phyloP scores from a whole-genome alignment of 139 green algal genomes.

The Chlamydomonas incerta region DNA sequence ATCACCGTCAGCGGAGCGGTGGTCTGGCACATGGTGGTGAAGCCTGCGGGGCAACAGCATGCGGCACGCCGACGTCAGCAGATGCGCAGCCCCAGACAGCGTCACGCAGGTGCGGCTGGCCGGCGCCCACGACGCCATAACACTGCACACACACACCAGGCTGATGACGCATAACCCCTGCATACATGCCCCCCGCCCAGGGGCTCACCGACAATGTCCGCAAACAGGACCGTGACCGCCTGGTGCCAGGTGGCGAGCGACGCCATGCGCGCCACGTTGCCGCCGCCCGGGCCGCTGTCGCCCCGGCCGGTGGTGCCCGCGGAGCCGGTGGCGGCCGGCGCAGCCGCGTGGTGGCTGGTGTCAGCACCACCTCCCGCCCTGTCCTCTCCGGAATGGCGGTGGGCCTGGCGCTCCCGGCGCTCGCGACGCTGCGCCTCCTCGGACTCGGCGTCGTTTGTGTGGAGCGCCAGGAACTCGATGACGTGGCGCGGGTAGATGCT shows the following conservation, averaged over 20 bases:
- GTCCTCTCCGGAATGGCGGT: too few species aligned
- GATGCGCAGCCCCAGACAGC: neutral
- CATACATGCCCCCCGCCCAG: neutral
- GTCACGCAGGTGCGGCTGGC: neutral
- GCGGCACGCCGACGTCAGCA: too few species aligned
- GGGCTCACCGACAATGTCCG: neutral
- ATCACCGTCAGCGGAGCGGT: slow-evolving; percentile 1
- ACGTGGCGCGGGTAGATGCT: slow-evolving; percentile 16
- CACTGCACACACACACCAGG: too few species aligned
- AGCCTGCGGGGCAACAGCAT: too few species aligned
- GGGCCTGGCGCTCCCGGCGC: neutral
- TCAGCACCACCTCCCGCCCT: too few species aligned
- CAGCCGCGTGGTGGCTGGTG: too few species aligned
- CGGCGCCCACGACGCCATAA: too few species aligned
- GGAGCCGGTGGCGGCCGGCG: too few species aligned
- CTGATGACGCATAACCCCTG: too few species aligned
- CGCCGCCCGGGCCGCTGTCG: neutral
- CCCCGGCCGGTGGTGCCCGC: too few species aligned
- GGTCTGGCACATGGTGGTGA: slow-evolving; percentile 7
- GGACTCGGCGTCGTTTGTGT: too few species aligned
- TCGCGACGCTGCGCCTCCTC: neutral
- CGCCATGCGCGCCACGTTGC: neutral
- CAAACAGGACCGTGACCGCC: slow-evolving; percentile 20
- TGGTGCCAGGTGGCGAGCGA: slow-evolving; percentile 26
- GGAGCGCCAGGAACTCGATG: slow-evolving; percentile 12